phyloP scores from a whole-genome alignment of 305 asterid species.

The Andrographis paniculata region DNA sequence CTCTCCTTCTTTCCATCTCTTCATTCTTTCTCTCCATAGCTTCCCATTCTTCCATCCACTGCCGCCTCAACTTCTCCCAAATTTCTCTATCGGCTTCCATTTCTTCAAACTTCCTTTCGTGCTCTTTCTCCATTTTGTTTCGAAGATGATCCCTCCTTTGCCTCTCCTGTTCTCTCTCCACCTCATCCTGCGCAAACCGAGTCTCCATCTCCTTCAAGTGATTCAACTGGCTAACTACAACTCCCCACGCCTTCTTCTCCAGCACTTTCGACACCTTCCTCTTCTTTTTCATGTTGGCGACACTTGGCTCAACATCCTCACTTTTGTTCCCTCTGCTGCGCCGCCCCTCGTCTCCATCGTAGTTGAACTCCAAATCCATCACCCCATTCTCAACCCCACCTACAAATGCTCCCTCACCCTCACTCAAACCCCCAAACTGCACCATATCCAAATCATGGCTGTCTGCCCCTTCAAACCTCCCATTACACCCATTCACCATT shows the following conservation, averaged over 20 bases:
- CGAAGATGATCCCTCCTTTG: slow-evolving; percentile 47
- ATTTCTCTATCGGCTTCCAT: slow-evolving; percentile 50
- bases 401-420: slow-evolving; percentile 57
- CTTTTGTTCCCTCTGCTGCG: slow-evolving; percentile 37
- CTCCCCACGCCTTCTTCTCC: slow-evolving; percentile 64
- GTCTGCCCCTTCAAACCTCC: slow-evolving; percentile 61
- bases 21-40: slow-evolving; percentile 67
- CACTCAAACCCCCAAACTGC: slow-evolving; percentile 64
- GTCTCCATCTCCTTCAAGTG: slow-evolving; percentile 68
- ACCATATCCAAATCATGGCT: slow-evolving; percentile 47
- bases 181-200: slow-evolving; percentile 65
- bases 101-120: slow-evolving; percentile 55
- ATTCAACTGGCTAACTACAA: slow-evolving; percentile 53
- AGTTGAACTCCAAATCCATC: slow-evolving; percentile 76
- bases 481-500: slow-evolving; percentile 53
- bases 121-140: slow-evolving; percentile 54
- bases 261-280: slow-evolving; percentile 52
- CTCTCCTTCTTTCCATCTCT: slow-evolving; percentile 56
- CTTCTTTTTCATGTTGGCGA: slow-evolving; percentile 56
- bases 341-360: slow-evolving; percentile 66
- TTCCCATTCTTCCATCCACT: slow-evolving; percentile 70
- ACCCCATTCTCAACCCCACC: slow-evolving; percentile 75
- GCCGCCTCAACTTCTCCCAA: slow-evolving; percentile 49
- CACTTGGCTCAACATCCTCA: slow-evolving; percentile 47
- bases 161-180: slow-evolving; percentile 62